Base-by-base conservation (phyloP, 306 rosid genomes). In the Parietaria judaica region DNA sequence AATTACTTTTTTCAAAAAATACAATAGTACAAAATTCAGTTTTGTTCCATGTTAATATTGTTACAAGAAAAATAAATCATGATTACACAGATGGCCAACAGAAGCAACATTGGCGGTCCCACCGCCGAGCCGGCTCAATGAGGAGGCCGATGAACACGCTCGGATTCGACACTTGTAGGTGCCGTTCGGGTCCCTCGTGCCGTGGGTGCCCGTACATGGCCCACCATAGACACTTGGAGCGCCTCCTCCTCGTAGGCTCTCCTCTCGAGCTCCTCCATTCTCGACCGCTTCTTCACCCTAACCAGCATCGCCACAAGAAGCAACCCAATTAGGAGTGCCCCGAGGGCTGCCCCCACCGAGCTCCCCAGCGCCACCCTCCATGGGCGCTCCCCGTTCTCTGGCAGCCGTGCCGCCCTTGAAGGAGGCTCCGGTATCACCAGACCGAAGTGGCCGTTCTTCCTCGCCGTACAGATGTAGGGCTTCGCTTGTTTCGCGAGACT, bases 221-320 rank as follows among this genome's bases (percentile, higher is more conserved):
- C 99, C 61, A 92, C 99, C 99, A 92, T 92, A 10, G 99, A 88
- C 1, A 92, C 99, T 64, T 88, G 99, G 60, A 92, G 72, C 3
- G 96, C 96, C 78, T 92, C 99, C 64, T 92, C 99, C 75, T 86
- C 95, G 52, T 92, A 92, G 23, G 90, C 96, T 34, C 94, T 88
- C 36, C 96, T 86, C 67, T 84, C 94, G 94, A 88, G 56, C 72
- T 84, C 87, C 60, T 66, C 96, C 81, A 88, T 84, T 73, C 87
- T 86, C n/a, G 99, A 73, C 57, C 74, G 80, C 77, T 92, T 86
- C 85, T 92, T 92, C 60, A 76, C 99, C 78, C 89, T 84, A 36
- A 82, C 94, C 54, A 92, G 73, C 99, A 92, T 86, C 14, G 99
- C 99, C 72, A 92, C 90, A 60, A 92, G 73, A 61, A 92, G 86